These are phyloP conservation scores for Taphrina sp. DNA, from an alignment of 1,139 yeast species.

Conservation along the genomic window DNA sequence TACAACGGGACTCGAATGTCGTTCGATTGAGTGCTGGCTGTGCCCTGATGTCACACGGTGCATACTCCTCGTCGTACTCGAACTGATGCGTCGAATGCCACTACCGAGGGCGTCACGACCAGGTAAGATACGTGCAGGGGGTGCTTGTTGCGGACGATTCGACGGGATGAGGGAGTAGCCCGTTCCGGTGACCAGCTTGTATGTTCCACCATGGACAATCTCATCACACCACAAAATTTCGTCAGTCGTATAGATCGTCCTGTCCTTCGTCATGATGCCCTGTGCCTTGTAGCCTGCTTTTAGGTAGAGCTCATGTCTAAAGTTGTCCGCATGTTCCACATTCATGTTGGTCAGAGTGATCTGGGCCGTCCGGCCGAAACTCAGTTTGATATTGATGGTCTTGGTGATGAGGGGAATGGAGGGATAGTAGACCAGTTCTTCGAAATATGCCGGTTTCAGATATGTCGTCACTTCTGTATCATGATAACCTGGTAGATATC, in stretches of 20 bases:
- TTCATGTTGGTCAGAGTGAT: slow-evolving; percentile 18
- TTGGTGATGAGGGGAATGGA: slow-evolving; percentile 18
- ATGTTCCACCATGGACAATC: slow-evolving; percentile 2
- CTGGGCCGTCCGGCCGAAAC: slow-evolving; percentile 13
- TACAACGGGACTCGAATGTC: too few relatives aligned
- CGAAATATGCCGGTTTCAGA: slow-evolving; percentile 18
- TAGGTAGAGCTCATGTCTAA: slow-evolving; percentile 12
- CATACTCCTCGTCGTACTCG: slow-evolving; percentile 9
- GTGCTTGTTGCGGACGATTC: slow-evolving; percentile 1
- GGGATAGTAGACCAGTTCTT: slow-evolving; percentile 30
- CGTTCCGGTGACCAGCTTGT: slow-evolving; percentile 8
- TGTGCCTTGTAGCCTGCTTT: slow-evolving; percentile 30
- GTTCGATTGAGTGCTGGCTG: too few relatives aligned
- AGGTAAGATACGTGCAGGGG: neutral
- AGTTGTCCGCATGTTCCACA: slow-evolving; percentile 16
- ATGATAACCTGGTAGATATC: slow-evolving; percentile 8
- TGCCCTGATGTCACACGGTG: slow-evolving; percentile 24
- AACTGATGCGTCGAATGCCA: slow-evolving; percentile 17
- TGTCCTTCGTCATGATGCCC: slow-evolving; percentile 19
- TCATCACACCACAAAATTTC: slow-evolving; percentile 12
- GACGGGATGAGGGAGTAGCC: slow-evolving; percentile 13
- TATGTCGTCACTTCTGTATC: slow-evolving; percentile 7
- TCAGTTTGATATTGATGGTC: slow-evolving; percentile 17
- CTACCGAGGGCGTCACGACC: slow-evolving; percentile 10
- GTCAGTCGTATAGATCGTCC: slow-evolving; percentile 22